A percentile compares a stretch with the other conserved stretches of the same genome.
Conservation (phyloP, 73 alveolate species). For the Diophrys appendiculata region DNA sequence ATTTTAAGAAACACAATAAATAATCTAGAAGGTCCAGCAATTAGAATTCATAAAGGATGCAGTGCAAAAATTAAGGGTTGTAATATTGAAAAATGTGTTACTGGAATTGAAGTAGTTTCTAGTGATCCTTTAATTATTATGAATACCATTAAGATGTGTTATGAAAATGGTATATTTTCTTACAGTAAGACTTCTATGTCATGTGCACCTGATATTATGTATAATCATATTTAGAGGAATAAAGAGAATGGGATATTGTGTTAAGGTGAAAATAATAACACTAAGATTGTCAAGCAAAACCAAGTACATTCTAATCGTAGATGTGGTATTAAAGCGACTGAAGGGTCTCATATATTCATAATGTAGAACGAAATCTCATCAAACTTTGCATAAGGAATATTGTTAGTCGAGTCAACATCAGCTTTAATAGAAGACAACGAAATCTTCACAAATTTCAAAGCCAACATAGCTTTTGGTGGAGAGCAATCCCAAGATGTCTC, state of each 20-base stretch:
- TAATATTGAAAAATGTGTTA: conserved; percentile 52
- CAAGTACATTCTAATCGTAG: conserved; percentile 39
- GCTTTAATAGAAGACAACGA: conserved; percentile 92
- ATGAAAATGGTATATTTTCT: conserved; percentile 56
- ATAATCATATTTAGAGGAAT: conserved; percentile 71
- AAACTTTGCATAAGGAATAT: conserved; percentile 89
- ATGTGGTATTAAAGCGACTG: conserved; percentile 87
- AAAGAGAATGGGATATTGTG: conserved; percentile 87
- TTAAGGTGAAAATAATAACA: conserved; percentile 77
- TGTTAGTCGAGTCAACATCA: conserved; percentile 88
- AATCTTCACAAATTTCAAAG: conserved; percentile 85
- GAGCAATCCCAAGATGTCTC: conserved; percentile 80
- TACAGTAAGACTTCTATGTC: conserved; percentile 41
- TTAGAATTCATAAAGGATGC: conserved; percentile 45
- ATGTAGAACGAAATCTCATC: conserved; percentile 74
- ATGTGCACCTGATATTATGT: conserved; percentile 63
- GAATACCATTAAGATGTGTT: conserved; percentile 51
- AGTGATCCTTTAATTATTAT: conserved; percentile 63
- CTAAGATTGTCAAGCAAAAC: conserved; percentile 76
- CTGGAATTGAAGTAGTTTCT: conserved; percentile 59
- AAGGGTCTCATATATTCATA: conserved; percentile 77
- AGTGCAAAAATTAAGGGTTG: conserved; percentile 47
- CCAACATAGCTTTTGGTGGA: conserved; percentile 97
- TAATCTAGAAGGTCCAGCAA: conserved; percentile 61
- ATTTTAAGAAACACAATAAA: conserved; percentile 48